Conservation (phyloP, 768 basidiomycete genomes). For the Pleurotus cornucopiae region DNA sequence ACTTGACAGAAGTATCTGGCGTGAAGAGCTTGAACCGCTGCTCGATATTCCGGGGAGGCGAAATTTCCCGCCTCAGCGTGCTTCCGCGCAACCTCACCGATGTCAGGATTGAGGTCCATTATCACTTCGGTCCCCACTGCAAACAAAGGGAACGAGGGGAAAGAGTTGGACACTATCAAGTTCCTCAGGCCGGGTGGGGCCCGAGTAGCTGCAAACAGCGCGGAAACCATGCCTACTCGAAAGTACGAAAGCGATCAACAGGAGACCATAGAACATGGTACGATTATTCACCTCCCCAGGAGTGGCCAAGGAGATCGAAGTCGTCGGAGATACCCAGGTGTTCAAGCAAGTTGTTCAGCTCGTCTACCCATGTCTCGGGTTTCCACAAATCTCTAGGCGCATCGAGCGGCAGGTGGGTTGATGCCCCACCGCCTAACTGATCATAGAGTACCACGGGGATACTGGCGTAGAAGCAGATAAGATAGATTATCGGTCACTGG, state of each 20-base stretch:
- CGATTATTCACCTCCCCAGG: slow-evolving; percentile 36
- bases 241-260: neutral
- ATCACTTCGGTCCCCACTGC: slow-evolving; percentile 3
- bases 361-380: slow-evolving; percentile 46
- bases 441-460: slow-evolving; percentile 45
- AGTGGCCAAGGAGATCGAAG: slow-evolving; percentile 49
- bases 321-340: slow-evolving; percentile 32
- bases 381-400: slow-evolving; percentile 38
- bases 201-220: slow-evolving; percentile 31
- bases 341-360: slow-evolving; percentile 45
- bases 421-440: slow-evolving; percentile 42
- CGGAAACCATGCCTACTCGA: slow-evolving; percentile 39
- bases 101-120: neutral
- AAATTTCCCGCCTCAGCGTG: neutral
- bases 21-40: slow-evolving; percentile 22
- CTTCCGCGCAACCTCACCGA: neutral
- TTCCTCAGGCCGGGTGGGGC: slow-evolving; percentile 34
- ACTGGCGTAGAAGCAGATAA: neutral
- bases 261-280: neutral
- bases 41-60: slow-evolving; percentile 26
- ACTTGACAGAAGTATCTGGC: slow-evolving; percentile 29
- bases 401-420: slow-evolving; percentile 34
- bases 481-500: neutral
- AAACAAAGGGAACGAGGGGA: slow-evolving; percentile 24
- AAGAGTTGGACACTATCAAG: slow-evolving; percentile 27